Evolutionary conservation across 1,284 basidiomycete species (phyloP).

Genomic region (Tausonia pullulans): DNA sequence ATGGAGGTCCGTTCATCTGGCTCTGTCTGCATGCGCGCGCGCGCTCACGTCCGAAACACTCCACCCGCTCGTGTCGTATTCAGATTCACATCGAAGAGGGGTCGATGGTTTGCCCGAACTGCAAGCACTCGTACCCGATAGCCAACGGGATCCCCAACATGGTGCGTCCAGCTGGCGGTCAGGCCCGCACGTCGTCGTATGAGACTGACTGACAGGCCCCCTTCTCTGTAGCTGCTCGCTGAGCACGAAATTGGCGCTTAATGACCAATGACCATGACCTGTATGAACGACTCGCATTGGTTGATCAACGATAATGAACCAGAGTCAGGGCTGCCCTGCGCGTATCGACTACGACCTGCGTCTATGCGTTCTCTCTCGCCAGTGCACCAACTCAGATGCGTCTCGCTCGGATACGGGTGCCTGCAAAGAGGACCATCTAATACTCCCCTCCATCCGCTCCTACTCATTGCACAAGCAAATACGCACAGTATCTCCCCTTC

Average conservation of each 20-base stretch:
- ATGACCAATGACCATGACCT: too few relatives aligned
- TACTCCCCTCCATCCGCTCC: too few relatives aligned
- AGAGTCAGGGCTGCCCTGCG: too few relatives aligned
- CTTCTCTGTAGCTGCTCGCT: conserved; percentile 55
- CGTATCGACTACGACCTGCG: too few relatives aligned
- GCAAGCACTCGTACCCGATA: conserved; percentile 80
- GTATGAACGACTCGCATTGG: too few relatives aligned
- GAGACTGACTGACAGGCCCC: background rate
- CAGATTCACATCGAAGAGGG: conserved; percentile 91
- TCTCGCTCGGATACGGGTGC: too few relatives aligned
- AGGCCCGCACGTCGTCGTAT: background rate
- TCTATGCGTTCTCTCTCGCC: too few relatives aligned
- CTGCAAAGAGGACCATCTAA: too few relatives aligned
- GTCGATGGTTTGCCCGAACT: conserved; percentile 85
- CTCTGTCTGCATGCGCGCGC: background rate
- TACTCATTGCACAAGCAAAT: too few relatives aligned
- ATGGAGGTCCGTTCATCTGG: conserved; percentile 57
- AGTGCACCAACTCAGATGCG: too few relatives aligned
- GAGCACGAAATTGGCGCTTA: conserved; percentile 63
- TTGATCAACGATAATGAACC: too few relatives aligned
- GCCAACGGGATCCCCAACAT: conserved; percentile 96
- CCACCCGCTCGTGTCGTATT: background rate
- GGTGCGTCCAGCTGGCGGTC: conserved; percentile 44
- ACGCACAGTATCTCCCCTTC: too few relatives aligned
- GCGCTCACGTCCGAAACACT: background rate